A percentile compares a stretch with the other conserved stretches of the same genome.
These are phyloP conservation scores for Physcomitrium patens DNA, from an alignment of 225 moss, liverwort and hornwort genomes.

Conservation along the genomic window DNA sequence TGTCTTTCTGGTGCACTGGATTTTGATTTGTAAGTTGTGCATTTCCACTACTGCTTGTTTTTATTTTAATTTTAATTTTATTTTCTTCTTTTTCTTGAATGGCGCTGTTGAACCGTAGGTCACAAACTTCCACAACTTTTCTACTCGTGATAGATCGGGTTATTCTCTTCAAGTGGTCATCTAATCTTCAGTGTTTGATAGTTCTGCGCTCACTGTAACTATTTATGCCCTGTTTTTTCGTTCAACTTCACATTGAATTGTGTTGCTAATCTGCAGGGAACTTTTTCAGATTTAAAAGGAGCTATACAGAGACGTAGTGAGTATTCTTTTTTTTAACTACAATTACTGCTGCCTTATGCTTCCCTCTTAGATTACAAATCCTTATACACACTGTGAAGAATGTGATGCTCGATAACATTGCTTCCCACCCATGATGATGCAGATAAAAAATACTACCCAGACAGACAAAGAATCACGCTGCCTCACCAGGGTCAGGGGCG, in stretches of 20 bases:
- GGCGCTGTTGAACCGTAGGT: neutral
- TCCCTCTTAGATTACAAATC: neutral
- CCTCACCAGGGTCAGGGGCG: slow-evolving; percentile 64
- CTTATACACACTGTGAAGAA: neutral
- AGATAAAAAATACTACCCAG: slow-evolving; percentile 77
- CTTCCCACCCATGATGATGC: neutral
- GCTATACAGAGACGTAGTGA: slow-evolving; percentile 55
- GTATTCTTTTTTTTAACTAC: neutral
- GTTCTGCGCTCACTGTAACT: neutral
- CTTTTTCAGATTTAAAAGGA: slow-evolving; percentile 53
- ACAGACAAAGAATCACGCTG: slow-evolving; percentile 79
- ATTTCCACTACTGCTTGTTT: neutral
- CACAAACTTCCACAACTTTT: neutral
- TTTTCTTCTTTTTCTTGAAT: neutral
- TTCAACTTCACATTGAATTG: neutral
- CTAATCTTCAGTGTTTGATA: neutral
- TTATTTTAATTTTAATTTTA: too few relatives aligned
- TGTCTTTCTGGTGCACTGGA: neutral
- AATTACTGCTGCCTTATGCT: neutral
- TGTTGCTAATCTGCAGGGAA: slow-evolving; percentile 33
- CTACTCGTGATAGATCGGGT: neutral
- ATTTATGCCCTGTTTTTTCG: neutral
- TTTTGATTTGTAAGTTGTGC: neutral
- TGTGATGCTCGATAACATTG: neutral
- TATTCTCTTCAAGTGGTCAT: neutral